Conservation (phyloP, 2,329 filamentous ascomycete genomes). For the Diaporthe batatas region DNA sequence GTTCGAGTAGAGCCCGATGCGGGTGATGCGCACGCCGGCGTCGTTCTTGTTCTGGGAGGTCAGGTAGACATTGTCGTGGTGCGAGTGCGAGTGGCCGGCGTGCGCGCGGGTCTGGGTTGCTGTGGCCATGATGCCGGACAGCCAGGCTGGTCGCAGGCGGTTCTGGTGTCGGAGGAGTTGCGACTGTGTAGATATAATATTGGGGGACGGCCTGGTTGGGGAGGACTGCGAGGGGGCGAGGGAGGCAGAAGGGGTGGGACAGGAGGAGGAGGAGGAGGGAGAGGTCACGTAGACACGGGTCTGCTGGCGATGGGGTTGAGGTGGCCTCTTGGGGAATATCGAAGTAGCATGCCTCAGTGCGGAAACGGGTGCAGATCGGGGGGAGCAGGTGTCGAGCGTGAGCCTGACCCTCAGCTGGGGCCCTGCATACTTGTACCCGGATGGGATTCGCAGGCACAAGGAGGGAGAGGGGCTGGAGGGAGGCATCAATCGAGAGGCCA, state of each 20-base stretch:
- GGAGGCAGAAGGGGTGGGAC: conserved; percentile 44
- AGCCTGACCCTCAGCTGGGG: conserved; percentile 35
- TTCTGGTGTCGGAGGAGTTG: conserved; percentile 35
- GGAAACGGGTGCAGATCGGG: conserved; percentile 14
- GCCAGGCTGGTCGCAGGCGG: conserved; percentile 43
- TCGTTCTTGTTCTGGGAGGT: conserved; percentile 88
- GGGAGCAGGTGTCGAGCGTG: conserved; percentile 21
- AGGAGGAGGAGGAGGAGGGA: conserved; percentile 44
- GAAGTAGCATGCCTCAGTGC: conserved; percentile 24
- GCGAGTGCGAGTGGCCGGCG: conserved; percentile 73
- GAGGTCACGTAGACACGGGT: conserved; percentile 50
- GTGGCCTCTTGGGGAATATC: conserved; percentile 50
- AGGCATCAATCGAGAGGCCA: conserved; percentile 41
- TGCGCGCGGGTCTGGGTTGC: conserved; percentile 55
- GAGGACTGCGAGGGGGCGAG: conserved; percentile 39
- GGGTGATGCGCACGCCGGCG: conserved; percentile 92
- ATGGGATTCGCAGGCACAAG: conserved; percentile 33
- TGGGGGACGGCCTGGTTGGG: conserved; percentile 35
- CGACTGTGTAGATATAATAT: conserved; percentile 25
- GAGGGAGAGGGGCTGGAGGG: conserved; percentile 41
- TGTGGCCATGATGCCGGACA: conserved; percentile 47
- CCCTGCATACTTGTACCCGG: conserved; percentile 38
- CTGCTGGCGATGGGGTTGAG: conserved; percentile 48
- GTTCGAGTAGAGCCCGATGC: conserved; percentile 90
- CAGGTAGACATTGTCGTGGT: conserved; percentile 88